Percentiles rank a stretch among this genome's conserved stretches.
These are phyloP conservation scores for Colletotrichum tanaceti DNA, from an alignment of 2,329 filamentous ascomycete genomes.

Conservation along the genomic window DNA sequence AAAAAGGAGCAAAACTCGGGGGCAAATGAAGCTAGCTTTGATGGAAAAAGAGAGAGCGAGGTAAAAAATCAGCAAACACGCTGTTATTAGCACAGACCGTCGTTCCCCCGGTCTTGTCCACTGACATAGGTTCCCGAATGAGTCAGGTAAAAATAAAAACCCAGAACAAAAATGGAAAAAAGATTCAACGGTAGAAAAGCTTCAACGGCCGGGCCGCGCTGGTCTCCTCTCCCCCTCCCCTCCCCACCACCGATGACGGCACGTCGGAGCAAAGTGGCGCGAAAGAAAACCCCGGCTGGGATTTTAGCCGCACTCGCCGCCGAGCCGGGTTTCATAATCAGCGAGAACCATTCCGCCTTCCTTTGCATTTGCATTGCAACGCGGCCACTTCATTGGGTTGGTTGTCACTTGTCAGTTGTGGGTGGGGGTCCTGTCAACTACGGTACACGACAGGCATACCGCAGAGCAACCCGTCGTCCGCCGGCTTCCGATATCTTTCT, in stretches of 20 bases:
- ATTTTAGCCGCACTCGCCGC: constrained; percentile 18
- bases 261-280: constrained; percentile 33
- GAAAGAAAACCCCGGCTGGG: constrained; percentile 14
- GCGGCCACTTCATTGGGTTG: background rate
- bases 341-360: constrained; percentile 13
- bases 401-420: no score
- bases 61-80: no score
- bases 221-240: no score
- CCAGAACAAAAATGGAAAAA: no score
- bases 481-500: no score
- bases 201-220: constrained; percentile 6
- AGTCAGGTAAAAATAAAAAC: background rate
- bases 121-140: background rate
- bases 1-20: background rate
- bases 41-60: no score
- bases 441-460: no score
- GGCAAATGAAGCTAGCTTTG: background rate
- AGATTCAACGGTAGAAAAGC: constrained; percentile 14
- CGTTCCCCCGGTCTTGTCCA: background rate
- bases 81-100: background rate
- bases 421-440: background rate
- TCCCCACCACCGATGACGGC: constrained; percentile 26
- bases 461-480: no score
- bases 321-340: constrained; percentile 28
- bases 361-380: background rate